phyloP scores from a whole-genome alignment of 2,329 filamentous ascomycete species.

The Daldinia eschscholtzii region DNA sequence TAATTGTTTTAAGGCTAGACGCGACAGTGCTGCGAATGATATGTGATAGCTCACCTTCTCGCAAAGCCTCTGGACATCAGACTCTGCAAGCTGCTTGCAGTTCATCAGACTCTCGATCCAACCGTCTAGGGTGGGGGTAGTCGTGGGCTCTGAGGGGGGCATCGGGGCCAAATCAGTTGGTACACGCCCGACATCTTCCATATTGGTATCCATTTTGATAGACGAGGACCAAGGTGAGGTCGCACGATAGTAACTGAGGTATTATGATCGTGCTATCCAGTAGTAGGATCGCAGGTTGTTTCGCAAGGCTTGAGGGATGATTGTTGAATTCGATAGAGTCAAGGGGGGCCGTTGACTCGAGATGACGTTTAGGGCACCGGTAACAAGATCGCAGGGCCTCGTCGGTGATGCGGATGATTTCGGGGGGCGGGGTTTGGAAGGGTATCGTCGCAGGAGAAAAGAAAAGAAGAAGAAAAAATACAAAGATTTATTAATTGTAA shows the following conservation, averaged over 20 bases:
- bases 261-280: conserved; percentile 16
- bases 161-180: conserved; percentile 82
- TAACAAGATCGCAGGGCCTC: conserved; percentile 18
- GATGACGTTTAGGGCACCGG: conserved; percentile 35
- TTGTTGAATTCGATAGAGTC: background rate
- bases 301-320: conserved; percentile 4
- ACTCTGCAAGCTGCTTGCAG: conserved; percentile 97
- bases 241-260: conserved; percentile 1
- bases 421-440: conserved; percentile 26
- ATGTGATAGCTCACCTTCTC: conserved; percentile 79
- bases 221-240: conserved; percentile 16
- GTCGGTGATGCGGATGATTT: conserved; percentile 22
- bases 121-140: conserved; percentile 92
- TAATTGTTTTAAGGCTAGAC: conserved; percentile 17
- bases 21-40: conserved; percentile 19
- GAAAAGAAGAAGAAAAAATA: conserved; percentile 7
- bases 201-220: conserved; percentile 89
- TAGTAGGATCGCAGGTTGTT: conserved; percentile 16
- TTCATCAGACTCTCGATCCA: conserved; percentile 99
- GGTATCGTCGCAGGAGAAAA: conserved; percentile 32
- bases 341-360: conserved; percentile 1
- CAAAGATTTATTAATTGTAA: conserved; percentile 14
- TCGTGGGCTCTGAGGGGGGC: conserved; percentile 79
- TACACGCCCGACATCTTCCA: conserved; percentile 95
- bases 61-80: conserved; percentile 95